Evolutionary conservation across 129 eudicot genomes (phyloP).

Genomic region (Glebionis coronaria): DNA sequence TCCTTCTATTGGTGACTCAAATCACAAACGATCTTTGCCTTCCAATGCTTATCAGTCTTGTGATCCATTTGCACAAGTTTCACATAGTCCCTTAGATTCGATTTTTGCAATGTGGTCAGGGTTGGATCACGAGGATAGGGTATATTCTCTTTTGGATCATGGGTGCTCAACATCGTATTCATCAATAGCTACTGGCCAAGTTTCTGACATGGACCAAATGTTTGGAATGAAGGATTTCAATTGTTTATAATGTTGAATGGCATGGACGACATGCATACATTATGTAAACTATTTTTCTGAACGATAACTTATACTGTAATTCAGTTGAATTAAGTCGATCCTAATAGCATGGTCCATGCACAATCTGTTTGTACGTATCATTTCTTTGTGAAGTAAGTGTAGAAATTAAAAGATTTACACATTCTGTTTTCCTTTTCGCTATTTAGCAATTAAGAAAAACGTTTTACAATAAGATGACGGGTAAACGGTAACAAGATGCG

Average conservation of each 20-base stretch:
- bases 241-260: neutral
- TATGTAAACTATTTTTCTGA: neutral
- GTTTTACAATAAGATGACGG: no score
- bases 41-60: neutral
- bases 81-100: neutral
- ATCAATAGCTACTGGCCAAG: neutral
- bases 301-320: neutral
- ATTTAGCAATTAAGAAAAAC: no score
- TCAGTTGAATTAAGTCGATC: neutral
- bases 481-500: no score
- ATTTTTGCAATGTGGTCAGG: neutral
- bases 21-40: neutral
- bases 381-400: conserved; percentile 29
- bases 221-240: conserved; percentile 3
- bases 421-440: no score
- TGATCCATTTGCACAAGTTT: neutral
- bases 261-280: neutral
- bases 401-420: conserved; percentile 24
- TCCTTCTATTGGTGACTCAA: neutral
- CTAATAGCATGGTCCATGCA: no score
- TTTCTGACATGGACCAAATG: conserved; percentile 1
- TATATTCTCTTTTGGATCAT: neutral
- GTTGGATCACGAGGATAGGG: neutral
- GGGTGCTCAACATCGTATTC: neutral
- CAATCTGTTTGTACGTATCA: no score